Conservation (phyloP, 2,329 filamentous ascomycete species). For the Fusarium compactum region DNA sequence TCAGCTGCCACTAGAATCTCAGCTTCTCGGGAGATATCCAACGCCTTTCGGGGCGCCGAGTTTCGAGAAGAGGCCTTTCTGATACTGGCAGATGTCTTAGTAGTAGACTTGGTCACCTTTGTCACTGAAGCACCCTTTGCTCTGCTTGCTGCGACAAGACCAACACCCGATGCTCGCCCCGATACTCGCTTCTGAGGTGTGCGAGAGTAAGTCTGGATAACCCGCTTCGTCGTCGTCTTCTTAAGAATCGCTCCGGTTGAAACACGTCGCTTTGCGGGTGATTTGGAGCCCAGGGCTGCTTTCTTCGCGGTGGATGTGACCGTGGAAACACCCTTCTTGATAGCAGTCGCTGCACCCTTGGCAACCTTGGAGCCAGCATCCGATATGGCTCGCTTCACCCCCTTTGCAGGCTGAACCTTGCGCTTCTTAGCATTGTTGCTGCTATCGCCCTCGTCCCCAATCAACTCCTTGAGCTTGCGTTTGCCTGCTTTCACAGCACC, state of each 20-base stretch:
- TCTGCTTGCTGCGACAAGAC: slow-evolving; percentile 31
- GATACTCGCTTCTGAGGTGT: slow-evolving; percentile 43
- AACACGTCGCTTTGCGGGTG: slow-evolving; percentile 44
- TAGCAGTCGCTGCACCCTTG: slow-evolving; percentile 53
- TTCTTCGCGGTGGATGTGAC: slow-evolving; percentile 49
- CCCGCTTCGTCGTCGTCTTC: slow-evolving; percentile 47
- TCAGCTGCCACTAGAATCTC: slow-evolving; percentile 43
- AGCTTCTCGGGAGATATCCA: slow-evolving; percentile 36
- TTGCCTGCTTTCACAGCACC: slow-evolving; percentile 63
- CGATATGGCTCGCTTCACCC: slow-evolving; percentile 53
- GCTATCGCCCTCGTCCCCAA: slow-evolving; percentile 56
- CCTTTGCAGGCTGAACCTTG: slow-evolving; percentile 52
- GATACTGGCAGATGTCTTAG: slow-evolving; percentile 31
- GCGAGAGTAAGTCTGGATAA: slow-evolving; percentile 49
- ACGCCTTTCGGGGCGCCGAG: slow-evolving; percentile 36
- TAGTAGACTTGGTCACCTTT: slow-evolving; percentile 33
- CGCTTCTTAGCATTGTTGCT: slow-evolving; percentile 64
- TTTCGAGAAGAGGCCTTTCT: slow-evolving; percentile 22
- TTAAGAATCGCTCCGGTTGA: slow-evolving; percentile 46
- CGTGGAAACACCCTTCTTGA: slow-evolving; percentile 54
- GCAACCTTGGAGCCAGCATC: slow-evolving; percentile 52
- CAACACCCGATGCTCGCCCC: slow-evolving; percentile 39
- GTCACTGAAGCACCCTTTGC: slow-evolving; percentile 22
- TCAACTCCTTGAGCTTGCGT: slow-evolving; percentile 67
- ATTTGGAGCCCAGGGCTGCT: slow-evolving; percentile 42